phyloP scores from a whole-genome alignment of 306 rosid genomes.

The Prosopis cineraria region DNA sequence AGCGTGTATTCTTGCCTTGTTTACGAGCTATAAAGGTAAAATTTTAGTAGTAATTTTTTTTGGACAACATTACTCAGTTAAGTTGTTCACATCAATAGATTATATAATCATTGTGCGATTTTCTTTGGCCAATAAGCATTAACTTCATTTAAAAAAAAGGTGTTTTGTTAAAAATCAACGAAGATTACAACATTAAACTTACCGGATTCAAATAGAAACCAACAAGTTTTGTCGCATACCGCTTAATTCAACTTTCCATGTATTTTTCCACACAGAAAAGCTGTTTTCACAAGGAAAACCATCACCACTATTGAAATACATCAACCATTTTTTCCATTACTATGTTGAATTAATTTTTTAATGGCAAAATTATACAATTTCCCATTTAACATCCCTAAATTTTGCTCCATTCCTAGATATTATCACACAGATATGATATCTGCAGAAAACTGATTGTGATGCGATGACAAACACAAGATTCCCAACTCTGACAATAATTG shows the following conservation, averaged over 20 bases:
- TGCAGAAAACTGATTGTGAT: neutral
- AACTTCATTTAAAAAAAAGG: neutral
- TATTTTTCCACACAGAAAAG: neutral
- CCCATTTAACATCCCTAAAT: neutral
- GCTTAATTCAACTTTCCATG: neutral
- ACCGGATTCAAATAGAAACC: neutral
- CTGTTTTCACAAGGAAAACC: neutral
- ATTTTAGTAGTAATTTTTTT: neutral
- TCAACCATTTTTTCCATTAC: neutral
- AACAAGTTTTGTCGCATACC: neutral
- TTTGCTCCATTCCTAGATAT: neutral
- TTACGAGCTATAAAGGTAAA: neutral
- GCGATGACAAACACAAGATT: neutral
- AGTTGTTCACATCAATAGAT: too few relatives aligned
- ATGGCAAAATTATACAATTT: neutral
- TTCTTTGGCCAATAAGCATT: too few relatives aligned
- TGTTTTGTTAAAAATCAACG: neutral
- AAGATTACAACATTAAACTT: neutral
- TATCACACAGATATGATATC: neutral
- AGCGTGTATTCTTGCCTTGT: neutral
- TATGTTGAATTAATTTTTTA: neutral
- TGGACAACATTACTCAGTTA: too few relatives aligned
- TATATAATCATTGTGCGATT: too few relatives aligned
- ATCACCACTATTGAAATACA: constrained; percentile 2
- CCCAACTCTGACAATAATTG: neutral